These are phyloP conservation scores for Diplosphaera chodatii DNA, from an alignment of 139 green algal species.

Conservation along the genomic window DNA sequence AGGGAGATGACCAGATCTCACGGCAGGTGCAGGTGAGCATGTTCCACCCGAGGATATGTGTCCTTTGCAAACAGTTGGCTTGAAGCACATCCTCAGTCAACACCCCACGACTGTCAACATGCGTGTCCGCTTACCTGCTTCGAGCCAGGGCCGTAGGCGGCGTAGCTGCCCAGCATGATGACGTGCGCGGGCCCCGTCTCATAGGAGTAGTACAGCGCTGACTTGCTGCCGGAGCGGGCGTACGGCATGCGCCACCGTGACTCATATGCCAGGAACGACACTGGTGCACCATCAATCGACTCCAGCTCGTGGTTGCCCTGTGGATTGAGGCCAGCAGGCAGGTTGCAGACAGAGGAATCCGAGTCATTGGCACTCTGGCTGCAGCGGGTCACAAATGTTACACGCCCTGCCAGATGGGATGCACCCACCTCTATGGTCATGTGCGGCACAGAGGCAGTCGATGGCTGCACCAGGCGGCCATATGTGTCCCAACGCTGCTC, in stretches of 20 bases:
- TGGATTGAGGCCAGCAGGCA: not conserved
- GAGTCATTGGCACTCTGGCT: too few species aligned
- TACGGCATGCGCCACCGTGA: constrained; percentile 34
- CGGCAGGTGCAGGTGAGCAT: too few species aligned
- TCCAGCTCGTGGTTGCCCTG: constrained; percentile 6
- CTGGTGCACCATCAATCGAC: constrained; percentile 5
- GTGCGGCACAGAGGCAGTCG: constrained; percentile 39
- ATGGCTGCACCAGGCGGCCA: constrained; percentile 43
- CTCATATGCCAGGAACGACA: constrained; percentile 35
- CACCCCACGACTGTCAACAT: constrained; percentile 13
- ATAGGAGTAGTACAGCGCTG: constrained; percentile 59
- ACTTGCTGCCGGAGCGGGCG: constrained; percentile 20
- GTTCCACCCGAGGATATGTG: too few species aligned
- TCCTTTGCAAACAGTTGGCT: too few species aligned
- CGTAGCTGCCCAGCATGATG: constrained; percentile 60
- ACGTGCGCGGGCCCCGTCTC: constrained; percentile 51
- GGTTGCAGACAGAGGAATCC: too few species aligned
- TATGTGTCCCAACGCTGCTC: constrained; percentile 78
- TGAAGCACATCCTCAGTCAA: too few species aligned
- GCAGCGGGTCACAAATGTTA: too few species aligned
- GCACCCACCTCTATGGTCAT: constrained; percentile 40
- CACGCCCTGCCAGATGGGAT: too few species aligned
- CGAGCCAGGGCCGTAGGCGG: not conserved
- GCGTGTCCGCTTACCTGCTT: not conserved
- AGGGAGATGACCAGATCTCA: not conserved